Conservation (phyloP, 257 asterid genomes). For the Plectranthus barbatus region DNA sequence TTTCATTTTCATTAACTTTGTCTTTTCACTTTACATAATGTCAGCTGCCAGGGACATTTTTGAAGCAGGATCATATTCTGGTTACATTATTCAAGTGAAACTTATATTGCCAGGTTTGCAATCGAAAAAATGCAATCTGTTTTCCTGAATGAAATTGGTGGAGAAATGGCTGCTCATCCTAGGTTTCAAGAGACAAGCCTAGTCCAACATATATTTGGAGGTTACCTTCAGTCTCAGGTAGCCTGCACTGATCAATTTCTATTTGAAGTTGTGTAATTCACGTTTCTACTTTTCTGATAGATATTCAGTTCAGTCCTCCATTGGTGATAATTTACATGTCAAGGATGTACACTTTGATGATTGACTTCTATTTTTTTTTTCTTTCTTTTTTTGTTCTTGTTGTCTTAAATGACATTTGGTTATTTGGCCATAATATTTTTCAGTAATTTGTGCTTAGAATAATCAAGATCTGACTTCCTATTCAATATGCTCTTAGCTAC, state of each 20-base stretch:
- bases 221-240: slow-evolving; percentile 89
- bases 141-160: slow-evolving; percentile 87
- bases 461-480: neutral
- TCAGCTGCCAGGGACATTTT: neutral
- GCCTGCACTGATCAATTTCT: slow-evolving; percentile 2
- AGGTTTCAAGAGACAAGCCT: slow-evolving; percentile 75
- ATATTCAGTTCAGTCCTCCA: neutral
- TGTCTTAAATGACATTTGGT: neutral
- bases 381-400: neutral
- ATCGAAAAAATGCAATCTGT: slow-evolving; percentile 86
- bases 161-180: slow-evolving; percentile 75
- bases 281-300: neutral
- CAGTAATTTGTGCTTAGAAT: neutral
- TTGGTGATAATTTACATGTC: neutral
- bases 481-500: neutral
- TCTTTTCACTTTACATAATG: neutral
- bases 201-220: slow-evolving; percentile 93
- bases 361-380: neutral
- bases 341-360: neutral
- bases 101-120: slow-evolving; percentile 52
- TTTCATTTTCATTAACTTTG: neutral
- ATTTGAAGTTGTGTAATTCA: neutral
- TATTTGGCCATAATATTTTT: neutral
- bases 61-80: neutral
- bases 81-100: slow-evolving; percentile 1